phyloP scores from a whole-genome alignment of 2,329 filamentous ascomycete genomes.

The Thyridium curvatum region DNA sequence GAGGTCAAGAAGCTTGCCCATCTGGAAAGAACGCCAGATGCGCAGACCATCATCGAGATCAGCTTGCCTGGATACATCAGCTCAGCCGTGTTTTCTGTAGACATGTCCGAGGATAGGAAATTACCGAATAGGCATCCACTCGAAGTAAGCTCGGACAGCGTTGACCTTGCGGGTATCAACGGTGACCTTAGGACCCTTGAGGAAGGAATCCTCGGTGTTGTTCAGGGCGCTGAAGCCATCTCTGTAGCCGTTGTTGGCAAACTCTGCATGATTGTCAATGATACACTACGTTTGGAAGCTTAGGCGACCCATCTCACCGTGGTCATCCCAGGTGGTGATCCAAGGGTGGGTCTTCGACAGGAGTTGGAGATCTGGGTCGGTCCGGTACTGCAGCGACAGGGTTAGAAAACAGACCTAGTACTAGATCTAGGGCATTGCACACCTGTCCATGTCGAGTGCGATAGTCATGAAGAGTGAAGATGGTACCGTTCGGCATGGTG shows the following conservation, averaged over 20 bases:
- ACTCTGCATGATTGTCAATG: slow-evolving; percentile 28
- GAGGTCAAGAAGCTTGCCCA: slow-evolving; percentile 60
- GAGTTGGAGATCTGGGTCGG: slow-evolving; percentile 41
- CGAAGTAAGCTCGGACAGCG: slow-evolving; percentile 64
- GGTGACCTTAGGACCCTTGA: slow-evolving; percentile 50
- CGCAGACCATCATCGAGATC: slow-evolving; percentile 65
- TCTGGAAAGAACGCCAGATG: slow-evolving; percentile 60
- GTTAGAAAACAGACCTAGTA: no score
- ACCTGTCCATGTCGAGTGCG: slow-evolving; percentile 42
- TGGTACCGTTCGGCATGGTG: slow-evolving; percentile 44
- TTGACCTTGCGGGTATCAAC: slow-evolving; percentile 72
- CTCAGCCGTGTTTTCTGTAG: no score
- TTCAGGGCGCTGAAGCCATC: slow-evolving; percentile 55
- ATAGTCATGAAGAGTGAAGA: slow-evolving; percentile 50
- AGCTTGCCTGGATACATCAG: slow-evolving; percentile 34
- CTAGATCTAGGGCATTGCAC: neutral
- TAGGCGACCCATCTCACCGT: slow-evolving; percentile 25
- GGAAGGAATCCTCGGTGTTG: slow-evolving; percentile 62
- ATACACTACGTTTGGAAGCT: neutral
- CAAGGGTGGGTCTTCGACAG: slow-evolving; percentile 52
- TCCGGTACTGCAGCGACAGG: slow-evolving; percentile 41
- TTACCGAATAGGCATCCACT: slow-evolving; percentile 54
- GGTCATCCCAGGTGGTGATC: slow-evolving; percentile 61
- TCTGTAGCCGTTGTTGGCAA: slow-evolving; percentile 59
- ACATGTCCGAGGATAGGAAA: slow-evolving; percentile 6